These are phyloP conservation scores for Podospora appendiculata DNA, from an alignment of 495 filamentous ascomycete genomes.

Conservation along the genomic window DNA sequence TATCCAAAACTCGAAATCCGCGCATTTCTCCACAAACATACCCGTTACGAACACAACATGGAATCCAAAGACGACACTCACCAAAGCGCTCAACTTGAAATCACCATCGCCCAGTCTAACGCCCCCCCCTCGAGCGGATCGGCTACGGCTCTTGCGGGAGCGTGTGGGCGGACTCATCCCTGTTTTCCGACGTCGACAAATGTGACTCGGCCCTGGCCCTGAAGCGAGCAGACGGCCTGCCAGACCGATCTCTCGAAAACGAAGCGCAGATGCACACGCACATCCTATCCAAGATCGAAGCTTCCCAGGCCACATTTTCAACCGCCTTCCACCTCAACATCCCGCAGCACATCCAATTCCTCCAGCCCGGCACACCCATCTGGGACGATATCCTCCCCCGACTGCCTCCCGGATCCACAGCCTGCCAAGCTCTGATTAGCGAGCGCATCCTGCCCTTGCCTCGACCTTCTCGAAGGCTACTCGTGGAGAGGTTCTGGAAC, in stretches of 20 bases:
- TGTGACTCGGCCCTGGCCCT: neutral
- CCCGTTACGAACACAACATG: too few relatives aligned
- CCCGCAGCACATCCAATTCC: neutral
- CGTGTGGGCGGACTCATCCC: constrained; percentile 4
- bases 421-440: constrained; percentile 31
- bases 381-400: constrained; percentile 10
- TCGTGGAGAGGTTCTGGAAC: constrained; percentile 21
- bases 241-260: constrained; percentile 3
- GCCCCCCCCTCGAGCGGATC: constrained; percentile 2
- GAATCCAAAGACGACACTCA: too few relatives aligned
- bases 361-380: neutral
- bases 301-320: neutral
- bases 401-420: constrained; percentile 7
- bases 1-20: too few relatives aligned
- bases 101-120: neutral
- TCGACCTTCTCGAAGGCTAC: constrained; percentile 11
- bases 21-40: too few relatives aligned
- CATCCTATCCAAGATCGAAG: constrained; percentile 3
- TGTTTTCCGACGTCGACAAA: neutral
- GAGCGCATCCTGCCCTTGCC: constrained; percentile 35
- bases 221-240: constrained; percentile 8
- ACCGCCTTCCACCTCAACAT: constrained; percentile 9
- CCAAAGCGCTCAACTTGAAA: neutral
- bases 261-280: constrained; percentile 9
- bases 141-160: constrained; percentile 9